Evolutionary conservation across 371 early-diverging fungal genomes (phyloP), one percentile per base, ranked within the genome.

Genomic region (Syncephalastrum contaminatum): DNA sequence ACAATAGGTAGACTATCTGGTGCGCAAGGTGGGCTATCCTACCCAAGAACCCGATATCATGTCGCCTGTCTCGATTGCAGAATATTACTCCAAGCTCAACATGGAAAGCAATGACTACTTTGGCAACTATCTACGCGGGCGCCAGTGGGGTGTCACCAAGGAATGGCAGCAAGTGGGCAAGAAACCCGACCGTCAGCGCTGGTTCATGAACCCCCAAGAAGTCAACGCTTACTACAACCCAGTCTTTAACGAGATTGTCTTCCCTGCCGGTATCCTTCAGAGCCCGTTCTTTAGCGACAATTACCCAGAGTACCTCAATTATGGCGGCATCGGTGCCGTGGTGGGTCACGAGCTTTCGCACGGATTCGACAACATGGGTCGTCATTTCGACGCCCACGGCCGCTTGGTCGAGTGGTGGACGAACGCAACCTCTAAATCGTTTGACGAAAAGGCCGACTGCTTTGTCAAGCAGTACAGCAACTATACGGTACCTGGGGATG

Each of bases 141-240:
- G 64, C n/a, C 24, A 48, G 6, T 81, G 72, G 67, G 53, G 44
- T 2, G 59, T 64, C 0, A 57, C 66, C 21, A 59, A 62, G 19
- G 42, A 48, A 39, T 74, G 75, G 73, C 30, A 57, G 3, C 61
- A 65, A 48, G 25, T 69, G 1, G 65, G 69, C n/a, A 63, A 71
- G n/a, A 66, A 71, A 0, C 74, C 76, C 4, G 75, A 88, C 51
- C 68, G 64, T 48, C 43, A 51, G 12, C 63, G 64, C 27, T 87
- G 85, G 86, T 52, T 63, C 1, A 83, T 86, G 85, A 54, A 58
- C 30, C 83, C 86, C 13, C 75, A 77, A 41, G 82, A 77, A 16
- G 86, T 84, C 30, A 85, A 87, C 58, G 86, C 85, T 12, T 87
- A 82, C 51, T 85, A 82, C 54, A 70, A 63, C n/a, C 75, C 75